phyloP scores from a whole-genome alignment of 345 rosid species.

The Linum tenue region DNA sequence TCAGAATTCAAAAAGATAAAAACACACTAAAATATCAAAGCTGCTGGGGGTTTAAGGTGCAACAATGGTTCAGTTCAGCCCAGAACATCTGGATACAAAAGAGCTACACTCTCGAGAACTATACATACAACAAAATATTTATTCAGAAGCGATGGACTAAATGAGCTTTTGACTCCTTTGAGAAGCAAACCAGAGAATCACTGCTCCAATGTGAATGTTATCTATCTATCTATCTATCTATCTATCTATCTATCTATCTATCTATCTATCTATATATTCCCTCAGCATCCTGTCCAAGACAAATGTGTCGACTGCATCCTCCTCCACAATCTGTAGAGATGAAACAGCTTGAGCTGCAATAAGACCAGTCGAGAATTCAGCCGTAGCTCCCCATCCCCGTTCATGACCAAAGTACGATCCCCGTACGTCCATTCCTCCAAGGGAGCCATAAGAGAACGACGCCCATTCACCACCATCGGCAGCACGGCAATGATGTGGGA shows the following conservation, averaged over 20 bases:
- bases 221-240: conserved; percentile 5
- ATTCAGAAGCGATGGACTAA: background rate
- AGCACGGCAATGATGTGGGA: conserved; percentile 16
- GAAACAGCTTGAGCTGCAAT: conserved; percentile 86
- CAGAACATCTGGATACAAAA: background rate
- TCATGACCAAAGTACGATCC: conserved; percentile 18
- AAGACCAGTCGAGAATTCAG: conserved; percentile 41
- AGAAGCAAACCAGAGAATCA: too few species aligned
- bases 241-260: too few species aligned
- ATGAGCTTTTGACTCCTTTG: background rate
- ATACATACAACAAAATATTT: background rate
- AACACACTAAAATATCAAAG: background rate
- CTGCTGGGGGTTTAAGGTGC: background rate
- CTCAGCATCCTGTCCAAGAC: conserved; percentile 54
- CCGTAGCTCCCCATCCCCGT: conserved; percentile 40
- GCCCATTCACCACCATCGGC: conserved; percentile 34
- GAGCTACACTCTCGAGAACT: background rate
- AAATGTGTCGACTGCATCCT: conserved; percentile 39
- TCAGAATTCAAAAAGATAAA: too few species aligned
- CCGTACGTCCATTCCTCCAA: conserved; percentile 22
- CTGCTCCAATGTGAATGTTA: too few species aligned
- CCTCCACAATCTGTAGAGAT: conserved; percentile 76
- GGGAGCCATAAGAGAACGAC: conserved; percentile 38
- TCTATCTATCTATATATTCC: conserved; percentile 1
- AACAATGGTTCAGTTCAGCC: background rate